Base-by-base conservation (phyloP, 306 rosid species). In the Cucumis hystrix region DNA sequence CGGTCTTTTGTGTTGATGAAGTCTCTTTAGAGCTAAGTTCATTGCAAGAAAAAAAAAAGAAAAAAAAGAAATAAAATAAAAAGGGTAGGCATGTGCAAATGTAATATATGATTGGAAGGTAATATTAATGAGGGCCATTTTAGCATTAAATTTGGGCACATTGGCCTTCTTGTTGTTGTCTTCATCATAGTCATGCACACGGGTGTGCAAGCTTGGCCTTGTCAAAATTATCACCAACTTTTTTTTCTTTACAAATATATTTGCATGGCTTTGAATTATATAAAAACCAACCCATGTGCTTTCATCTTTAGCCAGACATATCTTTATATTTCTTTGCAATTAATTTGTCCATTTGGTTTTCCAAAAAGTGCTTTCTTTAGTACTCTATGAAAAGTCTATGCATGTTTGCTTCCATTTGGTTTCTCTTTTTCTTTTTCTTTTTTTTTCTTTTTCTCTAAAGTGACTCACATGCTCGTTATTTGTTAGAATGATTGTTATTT, bases 251-350 rank as follows among this genome's bases (percentile, higher is more conserved):
- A 12, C 10, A 20, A 69, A 28, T 25, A 28, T 25, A 61, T 61
- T 63, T 43, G 56, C 56, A 69, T 69, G 75, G 14, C 35, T 67
- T 67, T 16, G 52, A 43, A 7, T 69, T 25, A 15, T 62, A 64
- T 28, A 33, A 35, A 69, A 69, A 69, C 75, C 57, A 45, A 69
- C 75, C 75, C 75, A 69, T 69, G 75, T 69, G 75, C 75, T 45
- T 45, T 69, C 57, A 69, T 69, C 75, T 69, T 69, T 69, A 45
- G 58, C 75, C 75, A 45, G 75, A 45, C 58, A 69, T 69, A 20
- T 69, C 51, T 45, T 43, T 43, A 20, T 55, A 41, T 43, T 10
- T 41, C 39, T 69, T 13, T 18, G 74, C 33, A 39, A 40, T 67
- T 40, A 41, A 41, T 6, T 64, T 64, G 70, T 64, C 70, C 45